Evolutionary conservation across 2,329 filamentous ascomycete species (phyloP), one percentile per base, ranked within the genome.

Genomic region (Clathrospora elynae): DNA sequence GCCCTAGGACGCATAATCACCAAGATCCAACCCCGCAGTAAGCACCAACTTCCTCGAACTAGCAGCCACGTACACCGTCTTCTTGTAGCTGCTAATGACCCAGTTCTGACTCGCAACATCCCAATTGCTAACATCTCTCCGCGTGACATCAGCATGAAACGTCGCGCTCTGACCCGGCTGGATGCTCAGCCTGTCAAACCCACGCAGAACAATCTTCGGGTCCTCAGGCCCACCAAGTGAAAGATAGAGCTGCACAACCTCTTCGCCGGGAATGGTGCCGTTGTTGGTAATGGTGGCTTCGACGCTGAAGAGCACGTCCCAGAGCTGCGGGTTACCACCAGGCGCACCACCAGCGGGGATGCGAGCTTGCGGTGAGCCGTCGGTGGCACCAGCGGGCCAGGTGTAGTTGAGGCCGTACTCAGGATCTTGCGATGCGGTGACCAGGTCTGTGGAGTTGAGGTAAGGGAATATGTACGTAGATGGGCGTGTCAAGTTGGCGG

Each of bases 91-190:
- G 19, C 73, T 75, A 39, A 85, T 75, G 31, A 90, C 80, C 91
- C 92, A 97, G 75, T 96, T 85, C 77, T 96, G 91, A n/a, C 73
- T 67, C 1, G 64, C 77, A 1, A 81, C 75, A 56, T 96, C 88
- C 91, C 92, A 96, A 74, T 90, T 93, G 66, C 86, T 90, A 42
- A 96, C 57, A 63, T 96, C 92, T 42, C 90, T 83, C 25, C 91
- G 80, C 5, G 84, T 90, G 41, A 96, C 71, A 11, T 84, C 79
- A 0, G 82, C 84, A 1, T 70, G 76, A 75, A 93, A 95, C 2
- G 77, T 81, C 3, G 74, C 77, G 36, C 78, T 82, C 68, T 82
- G 68, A n/a, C 88, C 89, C 0, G 88, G 79, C 3, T 80, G 75
- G 51, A 96, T 84, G 35, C 76, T 78, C 45, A 96, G 70, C 32